phyloP scores from a whole-genome alignment of 352 stramenopile species.

The Phytophthora rubi region DNA sequence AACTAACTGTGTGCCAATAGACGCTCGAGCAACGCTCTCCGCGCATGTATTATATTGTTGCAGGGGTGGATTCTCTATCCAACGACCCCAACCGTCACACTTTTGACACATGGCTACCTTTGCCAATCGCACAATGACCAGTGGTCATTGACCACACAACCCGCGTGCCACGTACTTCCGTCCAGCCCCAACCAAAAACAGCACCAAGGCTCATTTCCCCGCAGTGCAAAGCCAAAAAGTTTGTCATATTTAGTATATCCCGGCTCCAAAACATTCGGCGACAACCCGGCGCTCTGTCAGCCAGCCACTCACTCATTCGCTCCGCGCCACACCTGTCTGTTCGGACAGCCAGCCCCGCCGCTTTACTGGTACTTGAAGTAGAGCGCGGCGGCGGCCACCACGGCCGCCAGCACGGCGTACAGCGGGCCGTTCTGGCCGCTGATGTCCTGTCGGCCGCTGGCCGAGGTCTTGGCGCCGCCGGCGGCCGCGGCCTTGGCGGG shows the following conservation, averaged over 20 bases:
- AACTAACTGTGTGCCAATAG: constrained; percentile 24
- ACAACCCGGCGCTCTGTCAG: constrained; percentile 10
- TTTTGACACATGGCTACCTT: constrained; percentile 10
- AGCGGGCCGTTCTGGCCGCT: constrained; percentile 63
- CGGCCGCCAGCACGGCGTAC: constrained; percentile 56
- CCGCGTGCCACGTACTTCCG: neutral
- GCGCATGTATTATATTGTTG: neutral
- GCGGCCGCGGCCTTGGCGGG: constrained; percentile 13
- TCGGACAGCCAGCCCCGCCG: neutral
- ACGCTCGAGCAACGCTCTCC: neutral
- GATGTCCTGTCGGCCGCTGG: constrained; percentile 64
- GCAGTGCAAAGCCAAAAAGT: constrained; percentile 35
- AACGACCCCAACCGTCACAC: neutral
- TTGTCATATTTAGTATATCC: constrained; percentile 44
- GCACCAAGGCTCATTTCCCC: neutral
- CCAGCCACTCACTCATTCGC: constrained; percentile 15
- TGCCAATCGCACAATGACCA: constrained; percentile 2
- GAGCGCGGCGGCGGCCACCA: constrained; percentile 57
- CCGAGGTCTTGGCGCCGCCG: constrained; percentile 24
- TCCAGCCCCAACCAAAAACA: neutral
- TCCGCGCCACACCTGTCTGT: neutral
- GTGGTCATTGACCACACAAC: neutral
- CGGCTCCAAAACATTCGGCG: constrained; percentile 11
- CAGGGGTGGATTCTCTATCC: too few species aligned
- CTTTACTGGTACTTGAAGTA: constrained; percentile 67